Evolutionary conservation across 2,329 filamentous ascomycete species (phyloP), one percentile per base, ranked within the genome.

Genomic region (Dactylella cylindrospora): DNA sequence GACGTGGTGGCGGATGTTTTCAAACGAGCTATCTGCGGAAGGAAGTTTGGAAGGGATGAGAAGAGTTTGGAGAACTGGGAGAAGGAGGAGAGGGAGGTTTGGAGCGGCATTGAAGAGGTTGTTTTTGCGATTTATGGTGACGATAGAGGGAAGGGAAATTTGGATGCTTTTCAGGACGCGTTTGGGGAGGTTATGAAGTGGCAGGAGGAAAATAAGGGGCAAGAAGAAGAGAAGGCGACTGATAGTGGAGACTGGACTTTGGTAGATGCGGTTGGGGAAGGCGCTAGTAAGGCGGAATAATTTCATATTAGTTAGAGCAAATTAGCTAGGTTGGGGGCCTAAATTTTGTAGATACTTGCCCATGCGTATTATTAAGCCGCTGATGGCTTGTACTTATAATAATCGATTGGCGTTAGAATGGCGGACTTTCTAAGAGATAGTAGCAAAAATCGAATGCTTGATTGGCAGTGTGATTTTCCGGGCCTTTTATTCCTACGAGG

Each of bases 1-100:
- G 72, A 72, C 1, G 80, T 84, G 69, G 72, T 85, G 23, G 81
- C 82, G 10, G 71, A 73, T 13, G 75, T 78, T 0, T 85, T 82
- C 77, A 74, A 73, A 59, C 75, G 72, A 55, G 73, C 74, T 12
- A 69, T 77, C 29, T 68, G 72, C 8, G 71, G 70, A 20, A 67
- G 59, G n/a, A 62, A 54, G 32, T 67, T 51, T 47, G 64, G 50
- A 70, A 68, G 68, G 28, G 13, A 44, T 12, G 49, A 32, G 1
- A 41, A 35, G 1, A 53, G 67, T 51, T 36, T 43, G 23, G 65
- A 47, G 39, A 55, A 40, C 64, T 61, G 55, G 57, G 43, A 40
- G 13, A 69, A 65, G 68, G 68, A 57, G 32, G 64, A 43, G 67
- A 68, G 55, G 19, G 69, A 73, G 41, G 52, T 64, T 4, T 78